Evolutionary conservation across 495 filamentous ascomycete genomes (phyloP).

Genomic region (Cercophora newfieldiana): DNA sequence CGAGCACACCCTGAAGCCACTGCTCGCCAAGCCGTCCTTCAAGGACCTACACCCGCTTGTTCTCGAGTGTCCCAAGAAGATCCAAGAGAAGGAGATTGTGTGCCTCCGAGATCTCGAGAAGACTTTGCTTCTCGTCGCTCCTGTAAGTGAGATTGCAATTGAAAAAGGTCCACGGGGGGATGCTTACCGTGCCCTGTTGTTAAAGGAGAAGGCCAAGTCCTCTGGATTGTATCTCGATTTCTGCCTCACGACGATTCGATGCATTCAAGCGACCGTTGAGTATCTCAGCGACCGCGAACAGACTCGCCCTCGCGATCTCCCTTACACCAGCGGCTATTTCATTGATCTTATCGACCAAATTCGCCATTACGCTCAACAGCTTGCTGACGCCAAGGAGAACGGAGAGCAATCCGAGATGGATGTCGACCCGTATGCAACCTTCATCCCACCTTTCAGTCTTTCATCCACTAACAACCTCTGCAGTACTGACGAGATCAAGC

Average conservation of each 20-base stretch:
- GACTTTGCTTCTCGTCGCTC: slow-evolving; percentile 80
- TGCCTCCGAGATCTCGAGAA: slow-evolving; percentile 89
- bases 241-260: slow-evolving; percentile 82
- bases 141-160: slow-evolving; percentile 67
- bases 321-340: slow-evolving; percentile 91
- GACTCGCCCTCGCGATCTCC: slow-evolving; percentile 74
- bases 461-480: slow-evolving; percentile 40
- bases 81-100: slow-evolving; percentile 75
- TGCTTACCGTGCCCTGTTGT: slow-evolving; percentile 64
- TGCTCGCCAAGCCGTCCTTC: slow-evolving; percentile 52
- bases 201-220: slow-evolving; percentile 73
- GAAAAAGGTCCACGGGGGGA: slow-evolving; percentile 55
- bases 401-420: slow-evolving; percentile 51
- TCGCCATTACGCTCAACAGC: slow-evolving; percentile 64
- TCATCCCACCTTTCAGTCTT: neutral
- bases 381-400: slow-evolving; percentile 53
- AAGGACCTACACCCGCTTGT: slow-evolving; percentile 80
- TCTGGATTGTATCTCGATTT: slow-evolving; percentile 73
- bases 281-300: slow-evolving; percentile 78
- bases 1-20: slow-evolving; percentile 54
- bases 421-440: slow-evolving; percentile 51
- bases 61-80: slow-evolving; percentile 70
- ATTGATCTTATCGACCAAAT: slow-evolving; percentile 90
- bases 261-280: slow-evolving; percentile 78
- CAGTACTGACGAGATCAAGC: slow-evolving; percentile 65